Base-by-base conservation (phyloP, 2,329 filamentous ascomycete genomes). In the Akanthomyces muscarius region DNA sequence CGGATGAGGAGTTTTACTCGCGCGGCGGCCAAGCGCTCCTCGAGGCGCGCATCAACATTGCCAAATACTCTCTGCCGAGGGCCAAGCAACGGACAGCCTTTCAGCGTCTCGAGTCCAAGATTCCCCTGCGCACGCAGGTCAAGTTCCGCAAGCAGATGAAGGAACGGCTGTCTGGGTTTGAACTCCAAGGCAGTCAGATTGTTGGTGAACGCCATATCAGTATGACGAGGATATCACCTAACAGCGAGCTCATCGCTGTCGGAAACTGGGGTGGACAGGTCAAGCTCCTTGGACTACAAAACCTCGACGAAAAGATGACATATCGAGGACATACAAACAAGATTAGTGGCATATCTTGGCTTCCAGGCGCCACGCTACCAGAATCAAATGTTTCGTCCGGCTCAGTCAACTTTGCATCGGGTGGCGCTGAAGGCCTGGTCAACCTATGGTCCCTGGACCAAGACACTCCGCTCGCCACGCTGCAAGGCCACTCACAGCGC, bases 201-300 rank as follows among this genome's bases (percentile, higher is more conserved):
- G 92, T 92, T 0, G 92, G 92, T 56, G 93, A 98, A 68, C 84
- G 95, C 45, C 91, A 96, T 23, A 86, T 99, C 62, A 94, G 92
- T 75, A 94, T 98, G 77, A 91, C 92, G 54, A 86, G 95, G 63
- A 93, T 99, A 77, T 88, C 94, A 8, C 95, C 95, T 0, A 89
- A 90, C 70, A 91, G 92, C 18, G 83, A 94, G 73, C 82, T 89
- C 11, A 84, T 98, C 42, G 95, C 94, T 3, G 91, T 92, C 2
- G 95, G 95, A 45, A 97, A 96, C 71, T 98, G 93, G 92, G 90
- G 88, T 58, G 95, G 95, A 59, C 89, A 91, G 57, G 88, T 99
- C 67, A 94, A 92, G 70, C 78, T 99, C 63, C 84, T 98, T 64
- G 87, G 89, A 63, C 88, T 97, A 23, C 94, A 93, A 2, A 90